Base-by-base conservation (phyloP, 1,284 basidiomycete genomes). In the Moniliophthora roreri region DNA sequence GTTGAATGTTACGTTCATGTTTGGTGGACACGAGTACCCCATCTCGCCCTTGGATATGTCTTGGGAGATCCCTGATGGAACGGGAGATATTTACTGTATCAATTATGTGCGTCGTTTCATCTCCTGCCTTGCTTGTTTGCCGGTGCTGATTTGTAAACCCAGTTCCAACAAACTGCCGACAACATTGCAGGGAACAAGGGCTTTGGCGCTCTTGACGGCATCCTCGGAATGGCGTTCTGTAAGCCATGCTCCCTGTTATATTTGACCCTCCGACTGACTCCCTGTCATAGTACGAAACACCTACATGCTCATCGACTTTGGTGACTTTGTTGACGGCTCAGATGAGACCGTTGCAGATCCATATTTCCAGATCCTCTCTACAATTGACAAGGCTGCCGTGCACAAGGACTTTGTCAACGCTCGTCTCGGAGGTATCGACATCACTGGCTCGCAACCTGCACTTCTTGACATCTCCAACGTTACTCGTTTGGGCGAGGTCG, bases 271-370 rank as follows among this genome's bases (percentile, higher is more conserved):
- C 20, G 42, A 40, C 38, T n/a, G 38, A 40, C 6, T 32, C 11
- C 11, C 7, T 20, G n/a, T 21, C 16, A 8, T 15, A 48, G 46
- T 48, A 11, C 46, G 46, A 6, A 48, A 48, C 46, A 37, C 35
- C 46, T 48, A 48, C 34, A n/a, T 48, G 8, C 46, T 48, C 10
- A 32, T 48, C 16, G 36, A 48, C 35, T 48, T 48, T 24, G 46
- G 46, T 16, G 46, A 48, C n/a, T 48, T 48, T 20, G 35, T 48
- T 3, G 46, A 48, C 20, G 46, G 46, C 13, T 48, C 46, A 15
- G 34, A 20, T 8, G 15, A 16, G 24, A 36, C n/a, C 32, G 46
- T 48, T 10, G 46, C 46, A 36, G 46, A 48, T 20, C 46, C 46
- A 6, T 48, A 48, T 16, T 35, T 48, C 32, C 28, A 48, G 36